Evolutionary conservation across 2,329 filamentous ascomycete species (phyloP), one percentile per base, ranked within the genome.

Genomic region (Exophiala sp.): DNA sequence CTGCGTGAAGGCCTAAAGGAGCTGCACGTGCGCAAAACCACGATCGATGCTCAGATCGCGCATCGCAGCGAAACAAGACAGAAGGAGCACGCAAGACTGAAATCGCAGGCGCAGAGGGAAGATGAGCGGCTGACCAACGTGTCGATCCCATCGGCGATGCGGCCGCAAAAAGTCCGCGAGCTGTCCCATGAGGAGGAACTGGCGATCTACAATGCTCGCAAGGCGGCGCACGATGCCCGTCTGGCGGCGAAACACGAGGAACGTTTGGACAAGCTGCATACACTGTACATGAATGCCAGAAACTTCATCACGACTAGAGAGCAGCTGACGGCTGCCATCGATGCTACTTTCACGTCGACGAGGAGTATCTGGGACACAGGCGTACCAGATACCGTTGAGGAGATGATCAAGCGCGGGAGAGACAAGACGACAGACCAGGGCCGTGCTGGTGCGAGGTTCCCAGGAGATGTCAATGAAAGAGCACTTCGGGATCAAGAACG

Each of bases 211-310:
- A 69, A 65, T 32, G 61, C 64, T 32, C 58, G 66, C 40, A 62
- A 55, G 32, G 64, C 68, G 56, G 67, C 71, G 51, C 49, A 76
- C 52, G 66, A 72, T 46, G 71, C 74, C 11, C 69, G 78, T 39
- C 69, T 76, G 32, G 72, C 71, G 8, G 69, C 74, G 49, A 84
- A 84, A 67, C 75, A 78, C 40, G 78, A 84, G 54, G 77, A 79
- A 49, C 82, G 87, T 47, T 78, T 82, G 57, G 83, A 92, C 61
- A 81, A 86, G 12, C 74, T 99, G 29, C 89, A 96, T 72, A 85
- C 89, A 54, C 80, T 99, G 10, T 99, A 99, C 73, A 88, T 94
- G 74, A 88, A 91, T 63, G 91, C 94, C 4, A 82, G 87, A 21
- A 77, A 83, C 36, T 99, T 97, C 73, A 96, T 99, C 67, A 85